Conservation (phyloP, 2,329 filamentous ascomycete genomes). For the Bipolaris sorokiniana region DNA sequence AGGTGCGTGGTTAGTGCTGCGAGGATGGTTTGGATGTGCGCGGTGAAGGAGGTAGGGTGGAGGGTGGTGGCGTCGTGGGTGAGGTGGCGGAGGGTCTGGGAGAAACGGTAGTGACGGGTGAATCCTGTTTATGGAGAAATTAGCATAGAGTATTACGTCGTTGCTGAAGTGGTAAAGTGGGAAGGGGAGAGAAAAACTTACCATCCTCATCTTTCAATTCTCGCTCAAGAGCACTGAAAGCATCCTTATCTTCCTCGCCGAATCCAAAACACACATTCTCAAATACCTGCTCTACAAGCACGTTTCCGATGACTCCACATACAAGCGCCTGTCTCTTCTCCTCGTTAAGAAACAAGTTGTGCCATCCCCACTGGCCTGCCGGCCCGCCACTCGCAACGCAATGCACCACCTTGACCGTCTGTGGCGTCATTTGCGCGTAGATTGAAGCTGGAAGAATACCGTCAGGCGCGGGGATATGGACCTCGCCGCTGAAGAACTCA, state of each 20-base stretch:
- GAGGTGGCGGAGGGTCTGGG: neutral
- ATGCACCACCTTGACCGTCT: conserved; percentile 34
- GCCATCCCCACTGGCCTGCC: conserved; percentile 30
- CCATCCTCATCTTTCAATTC: conserved; percentile 27
- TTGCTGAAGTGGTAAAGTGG: neutral
- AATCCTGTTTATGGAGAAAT: conserved; percentile 18
- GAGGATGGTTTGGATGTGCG: conserved; percentile 27
- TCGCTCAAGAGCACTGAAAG: conserved; percentile 10
- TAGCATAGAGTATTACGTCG: conserved; percentile 28
- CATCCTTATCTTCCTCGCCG: conserved; percentile 1
- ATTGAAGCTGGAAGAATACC: neutral
- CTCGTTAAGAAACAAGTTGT: conserved; percentile 27
- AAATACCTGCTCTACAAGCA: conserved; percentile 41
- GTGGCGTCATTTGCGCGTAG: conserved; percentile 7
- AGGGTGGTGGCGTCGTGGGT: neutral
- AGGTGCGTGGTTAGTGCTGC: conserved; percentile 30
- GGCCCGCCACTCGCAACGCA: conserved; percentile 37
- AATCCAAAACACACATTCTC: conserved; percentile 36
- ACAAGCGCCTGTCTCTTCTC: conserved; percentile 32
- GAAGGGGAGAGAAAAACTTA: conserved; percentile 15
- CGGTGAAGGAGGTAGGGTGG: conserved; percentile 30
- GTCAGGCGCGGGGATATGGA: neutral
- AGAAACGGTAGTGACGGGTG: conserved; percentile 12
- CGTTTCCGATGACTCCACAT: conserved; percentile 38
- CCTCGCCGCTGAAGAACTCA: conserved; percentile 4